These are phyloP conservation scores for Sporothrix luriei DNA, from an alignment of 2,329 filamentous ascomycete genomes.

Conservation along the genomic window DNA sequence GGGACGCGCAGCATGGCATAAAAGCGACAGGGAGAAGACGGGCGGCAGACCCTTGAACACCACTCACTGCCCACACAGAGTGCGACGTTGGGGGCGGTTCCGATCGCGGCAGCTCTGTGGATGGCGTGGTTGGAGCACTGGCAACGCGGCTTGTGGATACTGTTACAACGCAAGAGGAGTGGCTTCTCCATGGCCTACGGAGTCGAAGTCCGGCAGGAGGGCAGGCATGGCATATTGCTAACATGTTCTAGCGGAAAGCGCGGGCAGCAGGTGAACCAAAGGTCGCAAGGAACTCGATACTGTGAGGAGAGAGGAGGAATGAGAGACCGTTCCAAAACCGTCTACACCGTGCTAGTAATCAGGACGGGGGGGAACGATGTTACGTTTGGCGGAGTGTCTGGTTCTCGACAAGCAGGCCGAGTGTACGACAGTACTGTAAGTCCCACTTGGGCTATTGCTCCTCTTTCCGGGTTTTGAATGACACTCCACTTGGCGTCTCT, in stretches of 20 bases:
- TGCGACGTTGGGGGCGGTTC: conserved; percentile 25
- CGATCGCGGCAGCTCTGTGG: conserved; percentile 21
- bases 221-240: not conserved
- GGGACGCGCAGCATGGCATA: not conserved
- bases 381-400: too few species aligned
- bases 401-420: too few species aligned
- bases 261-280: not conserved
- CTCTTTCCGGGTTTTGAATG: too few species aligned
- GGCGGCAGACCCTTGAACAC: not conserved
- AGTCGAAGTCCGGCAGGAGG: not conserved
- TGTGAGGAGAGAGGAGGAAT: not conserved
- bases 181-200: not conserved
- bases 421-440: too few species aligned
- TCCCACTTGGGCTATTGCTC: too few species aligned
- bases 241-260: not conserved
- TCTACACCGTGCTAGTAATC: too few species aligned
- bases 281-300: too few species aligned
- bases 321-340: too few species aligned
- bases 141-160: not conserved
- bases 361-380: too few species aligned
- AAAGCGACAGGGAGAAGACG: not conserved
- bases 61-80: conserved; percentile 1
- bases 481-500: too few species aligned
- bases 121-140: not conserved
- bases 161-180: conserved; percentile 1